Evolutionary conservation across 1,284 basidiomycete species (phyloP).

Genomic region (Peniophora sp.): DNA sequence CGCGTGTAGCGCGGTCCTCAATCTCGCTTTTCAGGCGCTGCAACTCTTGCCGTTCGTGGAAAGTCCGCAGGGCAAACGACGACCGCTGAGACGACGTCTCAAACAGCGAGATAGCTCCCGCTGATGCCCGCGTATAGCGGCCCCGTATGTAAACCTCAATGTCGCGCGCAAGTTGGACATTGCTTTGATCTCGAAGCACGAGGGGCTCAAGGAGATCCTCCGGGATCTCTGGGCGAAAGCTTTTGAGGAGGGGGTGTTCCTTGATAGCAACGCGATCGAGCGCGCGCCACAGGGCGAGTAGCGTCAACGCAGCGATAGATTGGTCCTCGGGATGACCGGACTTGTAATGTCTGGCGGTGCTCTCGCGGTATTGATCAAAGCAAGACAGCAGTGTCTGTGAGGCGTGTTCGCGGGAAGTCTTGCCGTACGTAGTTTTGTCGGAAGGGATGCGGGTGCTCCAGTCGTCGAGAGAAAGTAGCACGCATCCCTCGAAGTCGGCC

Average conservation of each 20-base stretch:
- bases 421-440: too few relatives aligned
- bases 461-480: conserved; percentile 19
- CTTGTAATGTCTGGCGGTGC: conserved; percentile 20
- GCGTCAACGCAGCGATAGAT: conserved; percentile 36
- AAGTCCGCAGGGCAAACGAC: too few relatives aligned
- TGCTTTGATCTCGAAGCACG: conserved; percentile 23
- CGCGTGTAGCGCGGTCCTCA: not conserved
- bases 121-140: conserved; percentile 12
- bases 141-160: conserved; percentile 22
- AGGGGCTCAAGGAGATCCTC: conserved; percentile 27
- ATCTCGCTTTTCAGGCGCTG: not conserved
- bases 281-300: conserved; percentile 35
- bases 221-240: conserved; percentile 39
- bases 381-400: conserved; percentile 15
- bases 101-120: too few relatives aligned
- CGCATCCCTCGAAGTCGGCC: conserved; percentile 19
- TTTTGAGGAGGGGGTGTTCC: conserved; percentile 25
- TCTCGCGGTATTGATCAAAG: conserved; percentile 19
- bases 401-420: not conserved
- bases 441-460: conserved; percentile 18
- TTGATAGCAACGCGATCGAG: conserved; percentile 29
- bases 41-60: too few relatives aligned
- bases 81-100: too few relatives aligned
- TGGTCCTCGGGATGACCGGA: conserved; percentile 28
- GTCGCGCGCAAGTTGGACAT: conserved; percentile 18